phyloP scores from a whole-genome alignment of 208 protist species.

The Leishmania tropica region DNA sequence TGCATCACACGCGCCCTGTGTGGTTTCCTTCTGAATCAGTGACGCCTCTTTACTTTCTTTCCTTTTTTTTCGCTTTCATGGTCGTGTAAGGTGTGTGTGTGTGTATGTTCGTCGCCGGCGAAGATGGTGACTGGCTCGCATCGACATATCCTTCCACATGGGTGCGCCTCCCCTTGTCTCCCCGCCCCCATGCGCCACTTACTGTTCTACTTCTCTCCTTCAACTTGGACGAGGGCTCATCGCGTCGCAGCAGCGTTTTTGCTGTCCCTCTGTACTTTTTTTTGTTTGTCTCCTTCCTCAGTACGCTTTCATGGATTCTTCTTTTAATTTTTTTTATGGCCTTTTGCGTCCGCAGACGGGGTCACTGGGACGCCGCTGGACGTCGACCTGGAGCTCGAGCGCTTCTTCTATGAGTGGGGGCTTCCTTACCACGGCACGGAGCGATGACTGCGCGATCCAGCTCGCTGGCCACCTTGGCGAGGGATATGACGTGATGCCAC shows the following conservation, averaged over 20 bases:
- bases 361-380: not conserved
- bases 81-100: not conserved
- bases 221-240: not conserved
- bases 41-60: not conserved
- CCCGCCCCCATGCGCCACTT: not conserved
- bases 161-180: not conserved
- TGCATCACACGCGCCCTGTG: not conserved
- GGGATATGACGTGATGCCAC: not conserved
- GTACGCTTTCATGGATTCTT: not conserved
- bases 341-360: not conserved
- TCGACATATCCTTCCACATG: not conserved
- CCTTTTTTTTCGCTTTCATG: not conserved
- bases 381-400: not conserved
- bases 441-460: not conserved
- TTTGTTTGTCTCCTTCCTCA: constrained; percentile 2
- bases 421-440: not conserved
- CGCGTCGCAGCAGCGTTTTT: not conserved
- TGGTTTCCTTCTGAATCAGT: not conserved
- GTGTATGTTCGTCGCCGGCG: not conserved
- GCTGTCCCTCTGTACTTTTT: not conserved
- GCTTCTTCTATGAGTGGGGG: not conserved
- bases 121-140: not conserved
- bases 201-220: not conserved
- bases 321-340: not conserved
- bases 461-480: not conserved